phyloP scores from a whole-genome alignment of 768 basidiomycete genomes.

The Tremella fuciformis region DNA sequence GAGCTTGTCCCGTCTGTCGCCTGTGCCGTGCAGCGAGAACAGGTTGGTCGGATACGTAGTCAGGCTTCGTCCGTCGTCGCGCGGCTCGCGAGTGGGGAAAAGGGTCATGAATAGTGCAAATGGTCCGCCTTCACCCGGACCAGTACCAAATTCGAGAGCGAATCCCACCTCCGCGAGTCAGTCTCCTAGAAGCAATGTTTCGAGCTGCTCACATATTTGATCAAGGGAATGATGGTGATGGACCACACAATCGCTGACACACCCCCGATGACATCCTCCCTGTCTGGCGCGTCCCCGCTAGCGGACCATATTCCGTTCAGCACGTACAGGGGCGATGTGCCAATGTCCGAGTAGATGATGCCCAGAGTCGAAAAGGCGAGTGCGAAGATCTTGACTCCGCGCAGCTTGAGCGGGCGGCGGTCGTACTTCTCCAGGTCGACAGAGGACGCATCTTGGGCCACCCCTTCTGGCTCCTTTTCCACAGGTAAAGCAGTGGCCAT shows the following conservation, averaged over 20 bases:
- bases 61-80: constrained; percentile 58
- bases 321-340: constrained; percentile 65
- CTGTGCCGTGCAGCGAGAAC: not conserved
- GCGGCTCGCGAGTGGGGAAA: constrained; percentile 13
- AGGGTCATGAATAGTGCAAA: constrained; percentile 57
- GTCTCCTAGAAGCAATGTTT: constrained; percentile 37
- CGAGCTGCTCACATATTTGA: constrained; percentile 59
- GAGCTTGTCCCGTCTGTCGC: constrained; percentile 14
- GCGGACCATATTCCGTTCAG: constrained; percentile 65
- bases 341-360: constrained; percentile 56
- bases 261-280: constrained; percentile 65
- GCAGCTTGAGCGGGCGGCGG: constrained; percentile 10
- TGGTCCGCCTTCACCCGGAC: constrained; percentile 67
- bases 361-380: constrained; percentile 42
- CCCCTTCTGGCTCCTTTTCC: not conserved
- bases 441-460: not conserved
- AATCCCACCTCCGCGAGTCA: constrained; percentile 55
- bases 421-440: constrained; percentile 9
- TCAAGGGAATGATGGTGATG: constrained; percentile 60
- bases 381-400: constrained; percentile 15
- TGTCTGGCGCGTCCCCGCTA: constrained; percentile 55
- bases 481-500: too few relatives aligned
- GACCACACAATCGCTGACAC: constrained; percentile 67
- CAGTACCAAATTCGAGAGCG: constrained; percentile 55
- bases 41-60: constrained; percentile 55